Evolutionary conservation across 2,329 filamentous ascomycete species (phyloP).

Genomic region (Verticillium isaacii): DNA sequence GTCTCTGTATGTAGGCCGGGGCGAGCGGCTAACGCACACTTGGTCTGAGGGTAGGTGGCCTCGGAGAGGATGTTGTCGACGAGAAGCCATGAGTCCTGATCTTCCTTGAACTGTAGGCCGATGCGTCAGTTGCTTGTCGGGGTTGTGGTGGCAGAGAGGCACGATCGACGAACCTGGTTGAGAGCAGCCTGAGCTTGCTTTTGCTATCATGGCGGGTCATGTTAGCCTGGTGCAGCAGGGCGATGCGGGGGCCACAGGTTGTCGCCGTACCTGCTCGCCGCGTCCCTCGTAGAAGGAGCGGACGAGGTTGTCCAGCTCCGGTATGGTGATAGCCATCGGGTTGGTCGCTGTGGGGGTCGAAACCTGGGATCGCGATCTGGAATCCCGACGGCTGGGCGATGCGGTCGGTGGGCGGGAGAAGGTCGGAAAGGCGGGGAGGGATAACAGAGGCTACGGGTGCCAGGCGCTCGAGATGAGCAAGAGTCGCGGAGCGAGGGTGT

Average conservation of each 20-base stretch:
- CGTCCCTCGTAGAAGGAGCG: conserved; percentile 96
- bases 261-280: conserved; percentile 72
- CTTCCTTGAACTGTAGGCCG: conserved; percentile 83
- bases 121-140: conserved; percentile 19
- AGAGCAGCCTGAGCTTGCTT: conserved; percentile 89
- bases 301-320: conserved; percentile 94
- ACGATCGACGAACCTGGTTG: conserved; percentile 67
- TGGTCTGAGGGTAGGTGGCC: conserved; percentile 90
- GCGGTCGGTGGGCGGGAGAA: conserved; percentile 12
- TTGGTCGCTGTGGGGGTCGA: conserved; percentile 15
- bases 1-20: not conserved
- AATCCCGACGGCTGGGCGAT: conserved; percentile 5
- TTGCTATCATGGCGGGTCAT: conserved; percentile 57
- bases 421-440: conserved; percentile 1
- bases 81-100: conserved; percentile 94
- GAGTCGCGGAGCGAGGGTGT: not conserved
- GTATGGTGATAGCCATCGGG: conserved; percentile 68
- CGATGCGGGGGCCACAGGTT: not conserved
- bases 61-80: conserved; percentile 96
- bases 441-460: conserved; percentile 1
- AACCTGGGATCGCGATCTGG: conserved; percentile 18
- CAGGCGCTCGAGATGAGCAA: conserved; percentile 1
- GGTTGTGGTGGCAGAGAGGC: conserved; percentile 11
- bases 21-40: conserved; percentile 59
- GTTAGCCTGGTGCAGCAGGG: conserved; percentile 26